Percentiles rank a stretch among this genome's conserved stretches.
Evolutionary conservation across 2,329 filamentous ascomycete genomes (phyloP).

Genomic region (Curvularia spicifera): DNA sequence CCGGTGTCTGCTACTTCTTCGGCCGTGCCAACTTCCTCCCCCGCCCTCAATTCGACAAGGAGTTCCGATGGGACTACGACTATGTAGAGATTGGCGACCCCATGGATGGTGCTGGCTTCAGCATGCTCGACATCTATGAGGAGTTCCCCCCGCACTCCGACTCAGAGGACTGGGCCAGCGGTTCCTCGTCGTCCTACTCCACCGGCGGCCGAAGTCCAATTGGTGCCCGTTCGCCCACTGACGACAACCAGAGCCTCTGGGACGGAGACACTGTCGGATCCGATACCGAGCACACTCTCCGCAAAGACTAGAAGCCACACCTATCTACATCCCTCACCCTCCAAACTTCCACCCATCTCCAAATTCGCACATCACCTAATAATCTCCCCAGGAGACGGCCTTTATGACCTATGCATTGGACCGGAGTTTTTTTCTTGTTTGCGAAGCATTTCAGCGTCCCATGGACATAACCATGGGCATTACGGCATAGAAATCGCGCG

Average conservation of each 20-base stretch:
- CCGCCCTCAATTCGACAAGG: constrained; percentile 81
- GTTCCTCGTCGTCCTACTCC: constrained; percentile 78
- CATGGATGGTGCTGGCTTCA: constrained; percentile 56
- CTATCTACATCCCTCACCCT: constrained; percentile 16
- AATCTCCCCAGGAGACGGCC: constrained; percentile 32
- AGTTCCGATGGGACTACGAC: constrained; percentile 93
- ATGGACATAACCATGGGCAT: constrained; percentile 25
- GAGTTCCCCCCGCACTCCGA: constrained; percentile 62
- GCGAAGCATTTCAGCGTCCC: constrained; percentile 46
- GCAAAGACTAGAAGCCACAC: constrained; percentile 30
- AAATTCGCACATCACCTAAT: constrained; percentile 31
- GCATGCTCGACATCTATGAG: constrained; percentile 63
- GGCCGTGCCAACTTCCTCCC: constrained; percentile 82
- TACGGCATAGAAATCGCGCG: constrained; percentile 33
- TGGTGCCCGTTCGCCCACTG: constrained; percentile 56
- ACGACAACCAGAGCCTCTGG: constrained; percentile 64
- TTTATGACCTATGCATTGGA: constrained; percentile 49
- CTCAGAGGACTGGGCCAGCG: constrained; percentile 89
- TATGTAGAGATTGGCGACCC: constrained; percentile 83
- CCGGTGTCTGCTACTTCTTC: constrained; percentile 81
- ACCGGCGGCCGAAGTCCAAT: constrained; percentile 65
- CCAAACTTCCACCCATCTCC: constrained; percentile 30
- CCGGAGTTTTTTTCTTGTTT: constrained; percentile 42
- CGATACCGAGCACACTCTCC: constrained; percentile 46
- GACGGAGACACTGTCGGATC: constrained; percentile 63